Evolutionary conservation across 2,329 filamentous ascomycete species (phyloP).

Genomic region (Fusarium sp.): DNA sequence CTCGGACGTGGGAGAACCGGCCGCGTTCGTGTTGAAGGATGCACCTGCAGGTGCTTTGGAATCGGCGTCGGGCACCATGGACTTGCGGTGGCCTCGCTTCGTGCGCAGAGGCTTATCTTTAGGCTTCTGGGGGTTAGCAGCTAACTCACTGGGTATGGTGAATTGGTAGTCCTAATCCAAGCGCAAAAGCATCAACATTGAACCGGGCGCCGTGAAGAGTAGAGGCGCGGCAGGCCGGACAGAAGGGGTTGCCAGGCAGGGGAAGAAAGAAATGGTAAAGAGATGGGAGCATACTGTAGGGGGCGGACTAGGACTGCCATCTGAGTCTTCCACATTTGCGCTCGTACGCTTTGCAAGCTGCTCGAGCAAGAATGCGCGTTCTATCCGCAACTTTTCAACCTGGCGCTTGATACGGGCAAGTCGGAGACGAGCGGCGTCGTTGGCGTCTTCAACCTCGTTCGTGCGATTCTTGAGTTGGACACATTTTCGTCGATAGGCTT

Average conservation of each 20-base stretch:
- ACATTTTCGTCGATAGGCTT: slow-evolving; percentile 96
- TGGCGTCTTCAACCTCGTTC: slow-evolving; percentile 91
- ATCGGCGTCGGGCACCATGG: slow-evolving; percentile 62
- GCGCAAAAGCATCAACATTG: slow-evolving; percentile 55
- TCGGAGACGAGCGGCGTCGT: slow-evolving; percentile 85
- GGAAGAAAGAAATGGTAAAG: slow-evolving; percentile 6
- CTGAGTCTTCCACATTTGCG: slow-evolving; percentile 82
- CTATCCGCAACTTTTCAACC: slow-evolving; percentile 91
- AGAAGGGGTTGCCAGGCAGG: slow-evolving; percentile 38
- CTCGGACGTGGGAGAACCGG: slow-evolving; percentile 65
- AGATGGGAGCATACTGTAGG: slow-evolving; percentile 72
- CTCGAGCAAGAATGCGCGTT: slow-evolving; percentile 82
- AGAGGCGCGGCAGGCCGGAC: slow-evolving; percentile 36
- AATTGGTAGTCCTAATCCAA: slow-evolving; percentile 53
- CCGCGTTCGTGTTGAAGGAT: slow-evolving; percentile 65
- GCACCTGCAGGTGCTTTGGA: slow-evolving; percentile 57
- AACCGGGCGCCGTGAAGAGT: slow-evolving; percentile 41
- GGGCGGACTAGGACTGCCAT: slow-evolving; percentile 84
- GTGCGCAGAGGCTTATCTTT: slow-evolving; percentile 83
- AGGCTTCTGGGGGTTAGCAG: slow-evolving; percentile 67
- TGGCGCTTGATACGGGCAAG: slow-evolving; percentile 86
- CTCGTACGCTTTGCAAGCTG: slow-evolving; percentile 82
- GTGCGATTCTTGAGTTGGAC: slow-evolving; percentile 93
- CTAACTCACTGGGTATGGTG: slow-evolving; percentile 52
- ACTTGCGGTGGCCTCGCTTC: slow-evolving; percentile 80